Evolutionary conservation across 2,329 filamentous ascomycete genomes (phyloP).

Genomic region (Phialemoniopsis sp.): DNA sequence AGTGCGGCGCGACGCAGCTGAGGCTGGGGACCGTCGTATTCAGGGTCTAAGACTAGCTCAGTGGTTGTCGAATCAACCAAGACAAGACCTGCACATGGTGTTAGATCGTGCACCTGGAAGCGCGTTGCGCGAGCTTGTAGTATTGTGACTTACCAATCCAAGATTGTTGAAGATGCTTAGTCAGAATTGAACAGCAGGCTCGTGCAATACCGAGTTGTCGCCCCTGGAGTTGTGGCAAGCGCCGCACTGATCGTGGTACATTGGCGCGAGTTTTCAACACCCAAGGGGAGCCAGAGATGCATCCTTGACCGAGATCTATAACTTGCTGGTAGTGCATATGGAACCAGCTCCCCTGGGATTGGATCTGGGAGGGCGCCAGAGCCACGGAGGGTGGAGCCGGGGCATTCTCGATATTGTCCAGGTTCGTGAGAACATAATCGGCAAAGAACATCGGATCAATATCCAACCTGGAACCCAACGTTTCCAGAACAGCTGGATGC

Average conservation of each 20-base stretch:
- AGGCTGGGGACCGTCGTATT: neutral
- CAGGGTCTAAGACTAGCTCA: conserved; percentile 1
- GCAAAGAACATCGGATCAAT: conserved; percentile 15
- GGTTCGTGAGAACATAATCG: conserved; percentile 9
- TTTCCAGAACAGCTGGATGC: conserved; percentile 5
- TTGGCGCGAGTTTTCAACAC: conserved; percentile 5
- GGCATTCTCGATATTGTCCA: conserved; percentile 11
- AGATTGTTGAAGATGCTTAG: conserved; percentile 1
- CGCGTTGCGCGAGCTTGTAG: neutral
- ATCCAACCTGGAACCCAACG: conserved; percentile 8
- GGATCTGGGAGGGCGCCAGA: conserved; percentile 8
- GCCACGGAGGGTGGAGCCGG: conserved; percentile 11
- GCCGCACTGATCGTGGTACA: conserved; percentile 5
- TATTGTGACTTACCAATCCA: conserved; percentile 5
- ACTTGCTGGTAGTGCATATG: conserved; percentile 13
- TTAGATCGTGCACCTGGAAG: conserved; percentile 1
- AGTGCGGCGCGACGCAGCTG: conserved; percentile 3
- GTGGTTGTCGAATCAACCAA: conserved; percentile 3
- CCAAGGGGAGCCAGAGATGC: conserved; percentile 3
- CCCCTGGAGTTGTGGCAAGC: conserved; percentile 3
- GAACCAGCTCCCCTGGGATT: conserved; percentile 7
- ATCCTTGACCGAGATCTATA: conserved; percentile 7
- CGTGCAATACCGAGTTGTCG: conserved; percentile 7
- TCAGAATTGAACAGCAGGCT: conserved; percentile 5
- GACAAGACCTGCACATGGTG: conserved; percentile 3